phyloP scores from a whole-genome alignment of 441 rosid genomes.

The Metrosideros polymorpha region DNA sequence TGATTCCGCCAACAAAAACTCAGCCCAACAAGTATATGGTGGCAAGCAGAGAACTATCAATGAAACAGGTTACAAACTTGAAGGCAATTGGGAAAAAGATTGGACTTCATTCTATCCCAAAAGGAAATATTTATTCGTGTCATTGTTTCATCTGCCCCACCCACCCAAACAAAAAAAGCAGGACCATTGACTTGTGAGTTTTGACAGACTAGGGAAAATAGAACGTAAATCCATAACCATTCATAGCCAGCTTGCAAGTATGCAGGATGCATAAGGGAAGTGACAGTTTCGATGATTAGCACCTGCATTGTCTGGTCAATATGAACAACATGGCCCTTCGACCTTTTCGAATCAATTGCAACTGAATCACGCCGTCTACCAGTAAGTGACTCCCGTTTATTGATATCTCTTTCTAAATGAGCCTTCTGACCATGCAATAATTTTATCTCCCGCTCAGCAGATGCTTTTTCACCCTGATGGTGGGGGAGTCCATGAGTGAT shows the following conservation, averaged over 20 bases:
- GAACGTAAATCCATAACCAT: not conserved
- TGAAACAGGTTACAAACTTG: not conserved
- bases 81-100: not conserved
- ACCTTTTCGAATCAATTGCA: constrained; percentile 27
- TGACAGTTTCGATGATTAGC: not conserved
- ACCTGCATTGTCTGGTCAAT: constrained; percentile 71
- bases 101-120: not conserved
- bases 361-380: constrained; percentile 67
- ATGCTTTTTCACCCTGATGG: constrained; percentile 79
- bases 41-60: not conserved
- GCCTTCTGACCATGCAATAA: constrained; percentile 62
- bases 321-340: constrained; percentile 19
- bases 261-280: not conserved
- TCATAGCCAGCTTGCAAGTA: not conserved
- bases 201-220: not conserved
- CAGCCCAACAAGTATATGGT: not conserved
- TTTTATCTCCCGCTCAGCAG: constrained; percentile 75
- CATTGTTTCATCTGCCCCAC: not conserved
- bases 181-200: not conserved
- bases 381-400: constrained; percentile 71
- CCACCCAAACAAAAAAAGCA: not conserved
- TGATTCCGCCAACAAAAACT: not conserved
- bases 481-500: constrained; percentile 1
- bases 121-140: not conserved
- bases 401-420: constrained; percentile 83